Evolutionary conservation across 805 yeast species (phyloP).

Genomic region (Pichia nanzhaoensis): DNA sequence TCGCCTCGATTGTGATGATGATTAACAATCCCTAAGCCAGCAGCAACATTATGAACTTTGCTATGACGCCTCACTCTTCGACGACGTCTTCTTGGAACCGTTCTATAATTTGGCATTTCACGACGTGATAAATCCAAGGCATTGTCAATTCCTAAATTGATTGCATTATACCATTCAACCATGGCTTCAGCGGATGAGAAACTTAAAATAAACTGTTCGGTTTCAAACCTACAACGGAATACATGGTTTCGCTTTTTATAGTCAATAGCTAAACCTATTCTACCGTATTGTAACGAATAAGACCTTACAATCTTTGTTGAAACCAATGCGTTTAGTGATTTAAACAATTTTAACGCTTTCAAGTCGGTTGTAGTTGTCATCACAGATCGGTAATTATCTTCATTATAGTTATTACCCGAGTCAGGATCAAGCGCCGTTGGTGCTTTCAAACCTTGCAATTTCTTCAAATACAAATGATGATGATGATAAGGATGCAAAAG

Average conservation of each 20-base stretch:
- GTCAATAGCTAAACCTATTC: slow-evolving; percentile 79
- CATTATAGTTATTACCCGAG: slow-evolving; percentile 8
- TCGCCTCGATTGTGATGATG: neutral
- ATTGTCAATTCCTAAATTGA: slow-evolving; percentile 72
- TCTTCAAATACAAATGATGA: slow-evolving; percentile 9
- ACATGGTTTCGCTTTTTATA: slow-evolving; percentile 65
- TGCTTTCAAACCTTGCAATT: neutral
- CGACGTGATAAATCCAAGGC: slow-evolving; percentile 70
- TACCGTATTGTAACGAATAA: slow-evolving; percentile 78
- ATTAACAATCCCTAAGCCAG: neutral
- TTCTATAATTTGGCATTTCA: slow-evolving; percentile 66
- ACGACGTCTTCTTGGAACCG: slow-evolving; percentile 73
- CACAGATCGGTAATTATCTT: slow-evolving; percentile 20
- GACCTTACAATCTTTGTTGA: slow-evolving; percentile 43
- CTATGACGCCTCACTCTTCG: slow-evolving; percentile 24
- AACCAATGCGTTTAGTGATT: slow-evolving; percentile 24
- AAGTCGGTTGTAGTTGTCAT: slow-evolving; percentile 27
- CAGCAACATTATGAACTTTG: neutral
- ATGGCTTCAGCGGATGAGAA: slow-evolving; percentile 57
- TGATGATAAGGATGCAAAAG: slow-evolving; percentile 15
- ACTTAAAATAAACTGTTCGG: slow-evolving; percentile 70
- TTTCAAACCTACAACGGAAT: slow-evolving; percentile 71
- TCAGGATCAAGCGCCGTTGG: slow-evolving; percentile 5
- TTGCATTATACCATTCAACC: slow-evolving; percentile 70
- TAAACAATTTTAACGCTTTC: slow-evolving; percentile 18